Evolutionary conservation across 345 rosid genomes (phyloP).

Genomic region (Camelina sativa): DNA sequence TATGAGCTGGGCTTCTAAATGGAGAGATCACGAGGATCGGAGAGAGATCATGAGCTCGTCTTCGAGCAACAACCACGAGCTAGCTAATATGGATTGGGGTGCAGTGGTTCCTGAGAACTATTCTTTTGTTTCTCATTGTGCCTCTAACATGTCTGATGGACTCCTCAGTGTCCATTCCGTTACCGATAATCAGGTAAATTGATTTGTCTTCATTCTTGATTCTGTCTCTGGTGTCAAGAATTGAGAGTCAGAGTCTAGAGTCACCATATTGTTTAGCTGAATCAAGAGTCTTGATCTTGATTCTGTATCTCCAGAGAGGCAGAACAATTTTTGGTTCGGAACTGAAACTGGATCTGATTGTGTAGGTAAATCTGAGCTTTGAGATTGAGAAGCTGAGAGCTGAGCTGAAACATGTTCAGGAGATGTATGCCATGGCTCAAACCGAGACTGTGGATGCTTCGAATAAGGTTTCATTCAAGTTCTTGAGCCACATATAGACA

Average conservation of each 20-base stretch:
- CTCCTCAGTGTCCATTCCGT: conserved; percentile 48
- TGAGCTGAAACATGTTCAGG: conserved; percentile 79
- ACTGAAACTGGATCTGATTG: not conserved
- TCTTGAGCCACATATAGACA: not conserved
- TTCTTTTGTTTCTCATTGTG: conserved; percentile 59
- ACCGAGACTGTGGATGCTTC: conserved; percentile 81
- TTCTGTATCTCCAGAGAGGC: not conserved
- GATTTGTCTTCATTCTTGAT: not conserved
- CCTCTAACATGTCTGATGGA: conserved; percentile 58
- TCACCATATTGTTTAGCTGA: not conserved
- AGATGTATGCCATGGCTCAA: conserved; percentile 81
- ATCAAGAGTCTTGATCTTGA: not conserved
- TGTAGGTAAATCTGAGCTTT: conserved; percentile 66
- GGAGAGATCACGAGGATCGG: conserved; percentile 52
- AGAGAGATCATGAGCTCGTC: conserved; percentile 48
- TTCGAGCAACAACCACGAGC: conserved; percentile 49
- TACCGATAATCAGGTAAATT: conserved; percentile 56
- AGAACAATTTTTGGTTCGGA: not conserved
- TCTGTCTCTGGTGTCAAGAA: not conserved
- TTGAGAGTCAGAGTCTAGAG: not conserved
- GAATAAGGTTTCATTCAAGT: conserved; percentile 56
- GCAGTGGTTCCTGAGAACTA: conserved; percentile 51
- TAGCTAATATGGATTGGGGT: conserved; percentile 46
- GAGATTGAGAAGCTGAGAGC: conserved; percentile 90
- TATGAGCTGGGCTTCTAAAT: conserved; percentile 42